Evolutionary conservation across 2,329 filamentous ascomycete genomes (phyloP).

Genomic region (Coniella vitis): DNA sequence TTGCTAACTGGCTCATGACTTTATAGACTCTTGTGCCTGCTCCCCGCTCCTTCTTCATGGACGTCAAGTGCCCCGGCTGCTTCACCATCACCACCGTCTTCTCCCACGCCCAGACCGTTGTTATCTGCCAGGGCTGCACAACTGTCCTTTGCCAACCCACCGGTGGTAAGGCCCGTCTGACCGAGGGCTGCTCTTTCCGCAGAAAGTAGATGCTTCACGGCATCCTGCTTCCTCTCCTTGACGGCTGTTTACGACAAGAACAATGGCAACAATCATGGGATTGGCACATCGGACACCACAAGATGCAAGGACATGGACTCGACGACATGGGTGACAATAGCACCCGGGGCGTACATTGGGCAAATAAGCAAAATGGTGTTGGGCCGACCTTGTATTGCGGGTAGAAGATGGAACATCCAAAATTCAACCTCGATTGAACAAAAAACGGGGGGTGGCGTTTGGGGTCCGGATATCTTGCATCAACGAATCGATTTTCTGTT

Average conservation of each 20-base stretch:
- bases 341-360: constrained; percentile 7
- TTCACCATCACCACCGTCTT: constrained; percentile 99
- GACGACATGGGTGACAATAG: constrained; percentile 40
- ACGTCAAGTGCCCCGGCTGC: constrained; percentile 99
- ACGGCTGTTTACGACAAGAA: constrained; percentile 40
- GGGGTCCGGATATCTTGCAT: constrained; percentile 80
- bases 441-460: constrained; percentile 59
- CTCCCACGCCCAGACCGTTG: constrained; percentile 99
- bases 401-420: constrained; percentile 65
- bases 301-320: constrained; percentile 40
- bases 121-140: constrained; percentile 99
- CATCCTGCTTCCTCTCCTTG: constrained; percentile 33
- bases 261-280: constrained; percentile 27
- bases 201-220: constrained; percentile 77
- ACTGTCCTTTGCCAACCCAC: constrained; percentile 99
- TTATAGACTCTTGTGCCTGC: constrained; percentile 82
- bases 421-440: constrained; percentile 43
- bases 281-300: constrained; percentile 49
- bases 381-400: constrained; percentile 41
- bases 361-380: constrained; percentile 32
- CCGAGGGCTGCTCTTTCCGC: constrained; percentile 99
- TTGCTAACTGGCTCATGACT: not conserved
- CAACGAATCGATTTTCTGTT: constrained; percentile 34
- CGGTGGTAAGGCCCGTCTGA: constrained; percentile 97
- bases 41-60: constrained; percentile 99